These are phyloP conservation scores for Lachnellula subtilissima DNA, from an alignment of 2,329 filamentous ascomycete species.

Conservation along the genomic window DNA sequence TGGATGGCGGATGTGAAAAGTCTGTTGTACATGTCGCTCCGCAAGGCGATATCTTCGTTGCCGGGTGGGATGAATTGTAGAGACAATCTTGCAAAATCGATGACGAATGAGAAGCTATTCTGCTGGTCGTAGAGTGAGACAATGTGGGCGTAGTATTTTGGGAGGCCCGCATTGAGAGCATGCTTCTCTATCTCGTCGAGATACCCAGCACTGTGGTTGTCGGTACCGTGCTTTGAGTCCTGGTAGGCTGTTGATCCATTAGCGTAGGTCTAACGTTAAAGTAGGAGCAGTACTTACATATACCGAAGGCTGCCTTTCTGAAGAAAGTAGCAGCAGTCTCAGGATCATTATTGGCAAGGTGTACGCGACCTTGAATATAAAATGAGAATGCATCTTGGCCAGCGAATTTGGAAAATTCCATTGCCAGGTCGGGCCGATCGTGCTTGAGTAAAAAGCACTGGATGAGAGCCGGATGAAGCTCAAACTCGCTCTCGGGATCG, in stretches of 20 bases:
- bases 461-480: conserved; percentile 55
- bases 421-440: conserved; percentile 54
- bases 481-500: conserved; percentile 60
- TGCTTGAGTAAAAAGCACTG: conserved; percentile 59
- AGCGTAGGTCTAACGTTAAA: conserved; percentile 1
- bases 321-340: conserved; percentile 71
- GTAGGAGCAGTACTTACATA: conserved; percentile 56
- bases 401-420: conserved; percentile 53
- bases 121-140: conserved; percentile 74
- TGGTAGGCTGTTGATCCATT: conserved; percentile 22
- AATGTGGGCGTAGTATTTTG: conserved; percentile 84
- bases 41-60: conserved; percentile 33
- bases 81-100: conserved; percentile 75
- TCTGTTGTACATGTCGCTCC: conserved; percentile 71
- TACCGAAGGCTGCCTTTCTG: conserved; percentile 73
- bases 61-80: conserved; percentile 51
- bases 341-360: conserved; percentile 68
- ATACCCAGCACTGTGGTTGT: conserved; percentile 58
- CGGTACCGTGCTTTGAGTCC: conserved; percentile 23
- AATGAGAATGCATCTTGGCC: conserved; percentile 58
- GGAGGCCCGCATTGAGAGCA: conserved; percentile 64
- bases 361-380: conserved; percentile 81
- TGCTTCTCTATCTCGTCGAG: conserved; percentile 72
- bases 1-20: conserved; percentile 79
- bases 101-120: conserved; percentile 72